Evolutionary conservation across 129 eudicot species (phyloP).

Genomic region (Silybum marianum): DNA sequence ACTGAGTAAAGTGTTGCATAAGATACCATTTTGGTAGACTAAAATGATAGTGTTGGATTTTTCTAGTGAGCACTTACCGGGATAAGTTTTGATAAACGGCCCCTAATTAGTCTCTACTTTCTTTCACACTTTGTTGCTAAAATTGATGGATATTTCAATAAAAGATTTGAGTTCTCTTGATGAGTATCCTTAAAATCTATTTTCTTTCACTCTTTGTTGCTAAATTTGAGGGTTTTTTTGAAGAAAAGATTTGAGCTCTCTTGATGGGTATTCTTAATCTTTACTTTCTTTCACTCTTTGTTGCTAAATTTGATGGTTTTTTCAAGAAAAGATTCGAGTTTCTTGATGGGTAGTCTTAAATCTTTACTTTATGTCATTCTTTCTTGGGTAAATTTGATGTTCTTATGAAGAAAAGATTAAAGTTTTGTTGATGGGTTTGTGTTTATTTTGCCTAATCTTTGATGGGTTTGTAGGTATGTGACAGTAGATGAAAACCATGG

Average conservation of each 20-base stretch:
- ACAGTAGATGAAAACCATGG: constrained; percentile 63
- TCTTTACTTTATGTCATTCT: background rate
- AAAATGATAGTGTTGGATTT: no score
- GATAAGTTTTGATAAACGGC: no score
- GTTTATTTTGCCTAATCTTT: background rate
- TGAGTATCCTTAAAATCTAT: background rate
- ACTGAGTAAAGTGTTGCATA: no score
- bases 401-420: background rate
- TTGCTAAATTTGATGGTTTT: background rate
- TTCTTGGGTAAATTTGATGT: background rate
- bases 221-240: background rate
- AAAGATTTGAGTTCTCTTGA: background rate
- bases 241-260: background rate
- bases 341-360: background rate
- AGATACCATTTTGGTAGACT: no score
- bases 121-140: background rate
- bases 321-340: background rate
- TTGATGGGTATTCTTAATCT: background rate
- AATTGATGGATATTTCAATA: background rate
- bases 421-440: constrained; percentile 22
- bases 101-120: background rate
- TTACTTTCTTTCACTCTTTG: background rate
- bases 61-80: no score
- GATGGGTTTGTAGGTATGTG: constrained; percentile 56
- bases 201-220: background rate